Evolutionary conservation across 2,329 filamentous ascomycete species (phyloP).

Genomic region (Cladophialophora exuberans): DNA sequence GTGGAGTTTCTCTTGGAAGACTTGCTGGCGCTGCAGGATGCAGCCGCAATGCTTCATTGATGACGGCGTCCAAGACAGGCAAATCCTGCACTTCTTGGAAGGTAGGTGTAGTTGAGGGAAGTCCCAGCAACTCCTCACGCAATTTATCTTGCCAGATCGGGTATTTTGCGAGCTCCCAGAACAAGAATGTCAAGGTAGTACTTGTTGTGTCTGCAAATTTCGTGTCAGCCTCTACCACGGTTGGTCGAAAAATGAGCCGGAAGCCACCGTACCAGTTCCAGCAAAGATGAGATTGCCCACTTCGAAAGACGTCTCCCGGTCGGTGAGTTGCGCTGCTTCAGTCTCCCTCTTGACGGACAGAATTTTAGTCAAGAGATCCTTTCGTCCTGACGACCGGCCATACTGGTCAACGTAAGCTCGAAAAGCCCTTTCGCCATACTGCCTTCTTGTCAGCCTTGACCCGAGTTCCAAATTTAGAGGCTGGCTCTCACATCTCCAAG

Average conservation of each 20-base stretch:
- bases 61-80: constrained; percentile 59
- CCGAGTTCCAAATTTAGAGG: neutral
- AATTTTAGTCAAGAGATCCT: constrained; percentile 23
- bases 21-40: constrained; percentile 41
- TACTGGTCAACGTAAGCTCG: constrained; percentile 12
- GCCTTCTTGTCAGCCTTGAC: neutral
- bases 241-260: neutral
- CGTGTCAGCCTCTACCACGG: neutral
- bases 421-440: constrained; percentile 19
- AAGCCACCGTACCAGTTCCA: constrained; percentile 16
- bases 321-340: constrained; percentile 1
- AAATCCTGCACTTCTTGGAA: constrained; percentile 46
- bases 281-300: constrained; percentile 22
- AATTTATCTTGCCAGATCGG: constrained; percentile 32
- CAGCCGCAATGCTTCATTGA: constrained; percentile 63
- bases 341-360: constrained; percentile 8
- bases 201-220: constrained; percentile 44
- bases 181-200: constrained; percentile 37
- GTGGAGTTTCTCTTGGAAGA: constrained; percentile 13
- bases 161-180: constrained; percentile 32
- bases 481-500: neutral
- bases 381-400: constrained; percentile 16
- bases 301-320: constrained; percentile 14
- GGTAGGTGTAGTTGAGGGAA: constrained; percentile 32
- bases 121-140: constrained; percentile 27